phyloP scores from a whole-genome alignment of 164 flowering plant species.

The Kalanchoe fedtschenkoi region DNA sequence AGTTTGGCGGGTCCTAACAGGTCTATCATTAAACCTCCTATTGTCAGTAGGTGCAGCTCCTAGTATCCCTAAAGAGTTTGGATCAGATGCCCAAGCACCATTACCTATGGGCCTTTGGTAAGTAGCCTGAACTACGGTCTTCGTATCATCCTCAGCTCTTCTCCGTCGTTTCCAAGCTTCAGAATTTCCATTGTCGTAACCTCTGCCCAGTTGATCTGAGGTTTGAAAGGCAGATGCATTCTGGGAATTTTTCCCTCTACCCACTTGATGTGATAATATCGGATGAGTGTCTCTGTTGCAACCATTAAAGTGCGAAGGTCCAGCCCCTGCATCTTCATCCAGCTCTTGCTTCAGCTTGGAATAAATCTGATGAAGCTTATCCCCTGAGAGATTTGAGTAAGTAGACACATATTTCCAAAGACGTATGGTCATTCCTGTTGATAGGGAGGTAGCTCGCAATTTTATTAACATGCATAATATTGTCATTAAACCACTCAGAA shows the following conservation, averaged over 20 bases:
- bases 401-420: constrained; percentile 91
- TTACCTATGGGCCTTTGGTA: constrained; percentile 33
- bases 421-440: constrained; percentile 70
- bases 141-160: constrained; percentile 40
- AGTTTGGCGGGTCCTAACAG: constrained; percentile 38
- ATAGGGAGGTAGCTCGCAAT: not conserved
- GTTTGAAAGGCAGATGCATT: constrained; percentile 22
- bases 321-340: constrained; percentile 52
- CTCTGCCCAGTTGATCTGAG: constrained; percentile 31
- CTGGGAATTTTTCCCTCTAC: constrained; percentile 25
- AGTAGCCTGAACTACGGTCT: constrained; percentile 25
- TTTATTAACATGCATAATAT: not conserved
- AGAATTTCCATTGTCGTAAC: constrained; percentile 45
- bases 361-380: constrained; percentile 71
- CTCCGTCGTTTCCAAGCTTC: constrained; percentile 88
- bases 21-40: constrained; percentile 40
- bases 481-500: not conserved
- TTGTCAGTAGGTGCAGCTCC: constrained; percentile 73
- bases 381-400: constrained; percentile 78
- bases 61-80: constrained; percentile 73
- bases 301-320: constrained; percentile 57
- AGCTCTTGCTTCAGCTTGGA: constrained; percentile 82
- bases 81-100: constrained; percentile 31
- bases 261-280: constrained; percentile 15
- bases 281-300: constrained; percentile 31